These are phyloP conservation scores for Tetragonia tetragonoides DNA, from an alignment of 148 eudicot genomes.

Conservation along the genomic window DNA sequence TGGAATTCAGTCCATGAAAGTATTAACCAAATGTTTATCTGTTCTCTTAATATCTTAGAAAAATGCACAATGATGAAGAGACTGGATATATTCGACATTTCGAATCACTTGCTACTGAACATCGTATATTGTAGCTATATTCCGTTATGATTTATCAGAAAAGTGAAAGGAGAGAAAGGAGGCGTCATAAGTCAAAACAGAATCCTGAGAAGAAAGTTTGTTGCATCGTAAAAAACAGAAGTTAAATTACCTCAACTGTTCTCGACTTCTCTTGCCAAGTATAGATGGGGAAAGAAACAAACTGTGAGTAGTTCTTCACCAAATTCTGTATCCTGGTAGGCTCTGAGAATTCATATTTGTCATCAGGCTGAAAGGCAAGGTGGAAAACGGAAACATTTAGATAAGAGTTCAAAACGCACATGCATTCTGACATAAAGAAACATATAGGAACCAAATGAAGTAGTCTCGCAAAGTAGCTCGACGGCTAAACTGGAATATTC, in stretches of 20 bases:
- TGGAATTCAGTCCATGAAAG: not conserved
- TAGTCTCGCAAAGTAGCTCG: not conserved
- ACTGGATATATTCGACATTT: not conserved
- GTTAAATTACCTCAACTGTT: conserved; percentile 71
- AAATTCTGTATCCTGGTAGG: conserved; percentile 67
- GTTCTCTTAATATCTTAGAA: not conserved
- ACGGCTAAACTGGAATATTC: not conserved
- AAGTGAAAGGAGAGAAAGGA: not conserved
- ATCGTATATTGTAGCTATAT: not conserved
- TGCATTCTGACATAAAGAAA: not conserved
- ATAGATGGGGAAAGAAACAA: conserved; percentile 82
- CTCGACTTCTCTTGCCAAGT: conserved; percentile 97
- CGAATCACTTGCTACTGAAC: not conserved
- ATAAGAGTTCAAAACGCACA: not conserved
- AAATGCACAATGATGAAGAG: not conserved
- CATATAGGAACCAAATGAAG: not conserved
- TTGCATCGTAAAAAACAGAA: not conserved
- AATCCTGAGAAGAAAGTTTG: not conserved
- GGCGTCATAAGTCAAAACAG: not conserved
- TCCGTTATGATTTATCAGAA: not conserved
- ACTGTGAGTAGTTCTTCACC: conserved; percentile 95
- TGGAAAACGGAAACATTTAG: conserved; percentile 12
- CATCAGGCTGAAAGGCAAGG: conserved; percentile 70
- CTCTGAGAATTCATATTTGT: conserved; percentile 90
- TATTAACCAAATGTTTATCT: not conserved